A percentile compares a stretch with the other conserved stretches of the same genome.
phyloP scores from a whole-genome alignment of 2,329 filamentous ascomycete species.

The Chaetomium globosum region DNA sequence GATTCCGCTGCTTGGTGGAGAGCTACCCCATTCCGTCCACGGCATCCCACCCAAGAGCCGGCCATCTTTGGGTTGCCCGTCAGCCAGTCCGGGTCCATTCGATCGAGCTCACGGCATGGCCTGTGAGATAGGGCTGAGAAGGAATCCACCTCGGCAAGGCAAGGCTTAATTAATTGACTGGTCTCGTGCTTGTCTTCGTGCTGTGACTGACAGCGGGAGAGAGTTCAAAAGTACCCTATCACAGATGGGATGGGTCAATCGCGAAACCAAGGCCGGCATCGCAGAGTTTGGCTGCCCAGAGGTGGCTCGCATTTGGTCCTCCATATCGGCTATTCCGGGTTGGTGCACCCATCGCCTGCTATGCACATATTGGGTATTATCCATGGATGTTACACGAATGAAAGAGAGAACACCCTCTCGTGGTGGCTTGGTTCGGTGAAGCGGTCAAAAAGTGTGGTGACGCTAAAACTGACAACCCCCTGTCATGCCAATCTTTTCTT shows the following conservation, averaged over 20 bases:
- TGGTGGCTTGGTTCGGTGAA: constrained; percentile 4
- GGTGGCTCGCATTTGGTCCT: constrained; percentile 1
- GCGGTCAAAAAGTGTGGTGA: not conserved
- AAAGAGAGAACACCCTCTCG: not conserved
- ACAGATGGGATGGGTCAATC: not conserved
- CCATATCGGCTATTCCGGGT: constrained; percentile 18
- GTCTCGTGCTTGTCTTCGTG: constrained; percentile 5
- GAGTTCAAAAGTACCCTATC: not conserved
- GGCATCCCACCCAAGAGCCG: constrained; percentile 4
- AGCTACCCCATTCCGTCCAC: constrained; percentile 5
- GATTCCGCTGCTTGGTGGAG: constrained; percentile 2
- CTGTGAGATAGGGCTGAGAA: constrained; percentile 24
- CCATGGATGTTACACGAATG: constrained; percentile 12
- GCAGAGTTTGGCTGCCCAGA: not conserved
- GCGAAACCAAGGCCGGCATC: not conserved
- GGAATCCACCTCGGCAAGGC: constrained; percentile 17
- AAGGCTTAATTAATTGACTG: not conserved
- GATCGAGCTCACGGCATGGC: constrained; percentile 3
- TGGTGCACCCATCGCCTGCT: not conserved
- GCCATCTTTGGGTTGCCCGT: constrained; percentile 10
- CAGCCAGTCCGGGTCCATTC: constrained; percentile 1
- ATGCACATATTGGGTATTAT: not conserved
- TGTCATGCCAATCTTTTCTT: not conserved
- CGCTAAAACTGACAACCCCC: not conserved
- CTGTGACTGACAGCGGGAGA: not conserved